Evolutionary conservation across 345 rosid species (phyloP).

Genomic region (Excoecaria agallocha): DNA sequence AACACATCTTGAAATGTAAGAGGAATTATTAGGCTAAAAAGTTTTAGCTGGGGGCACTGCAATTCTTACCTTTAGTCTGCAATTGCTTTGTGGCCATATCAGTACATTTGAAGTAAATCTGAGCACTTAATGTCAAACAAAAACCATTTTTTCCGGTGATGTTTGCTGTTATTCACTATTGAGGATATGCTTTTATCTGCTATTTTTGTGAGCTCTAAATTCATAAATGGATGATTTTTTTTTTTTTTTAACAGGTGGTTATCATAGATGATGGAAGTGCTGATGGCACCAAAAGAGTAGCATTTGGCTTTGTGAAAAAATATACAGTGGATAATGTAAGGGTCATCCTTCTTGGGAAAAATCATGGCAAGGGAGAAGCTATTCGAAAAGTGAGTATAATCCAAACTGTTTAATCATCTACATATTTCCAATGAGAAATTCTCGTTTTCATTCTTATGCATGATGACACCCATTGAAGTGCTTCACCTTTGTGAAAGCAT

Average conservation of each 20-base stretch:
- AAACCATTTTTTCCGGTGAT: background rate
- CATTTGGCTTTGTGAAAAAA: conserved; percentile 69
- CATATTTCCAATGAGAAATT: conserved; percentile 12
- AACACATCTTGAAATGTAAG: background rate
- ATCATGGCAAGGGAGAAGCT: conserved; percentile 99
- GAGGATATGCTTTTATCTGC: conserved; percentile 5
- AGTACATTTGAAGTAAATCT: background rate
- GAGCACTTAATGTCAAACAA: background rate
- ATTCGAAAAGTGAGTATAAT: conserved; percentile 86
- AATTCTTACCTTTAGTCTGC: background rate
- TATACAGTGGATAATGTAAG: conserved; percentile 75
- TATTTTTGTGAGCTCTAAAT: no score
- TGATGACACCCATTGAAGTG: conserved; percentile 46
- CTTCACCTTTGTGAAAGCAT: conserved; percentile 70
- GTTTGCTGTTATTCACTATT: background rate
- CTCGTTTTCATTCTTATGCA: conserved; percentile 7
- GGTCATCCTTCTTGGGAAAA: conserved; percentile 81
- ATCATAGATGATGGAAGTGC: conserved; percentile 95
- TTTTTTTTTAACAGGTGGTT: conserved; percentile 65
- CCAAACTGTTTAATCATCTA: conserved; percentile 12
- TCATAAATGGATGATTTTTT: conserved; percentile 12
- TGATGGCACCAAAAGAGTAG: conserved; percentile 84
- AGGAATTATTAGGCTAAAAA: background rate
- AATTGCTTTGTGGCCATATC: background rate
- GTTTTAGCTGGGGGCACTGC: background rate